Percentiles rank a stretch among this genome's conserved stretches.
phyloP scores from a whole-genome alignment of 306 rosid species.

The Ceratonia siliqua region DNA sequence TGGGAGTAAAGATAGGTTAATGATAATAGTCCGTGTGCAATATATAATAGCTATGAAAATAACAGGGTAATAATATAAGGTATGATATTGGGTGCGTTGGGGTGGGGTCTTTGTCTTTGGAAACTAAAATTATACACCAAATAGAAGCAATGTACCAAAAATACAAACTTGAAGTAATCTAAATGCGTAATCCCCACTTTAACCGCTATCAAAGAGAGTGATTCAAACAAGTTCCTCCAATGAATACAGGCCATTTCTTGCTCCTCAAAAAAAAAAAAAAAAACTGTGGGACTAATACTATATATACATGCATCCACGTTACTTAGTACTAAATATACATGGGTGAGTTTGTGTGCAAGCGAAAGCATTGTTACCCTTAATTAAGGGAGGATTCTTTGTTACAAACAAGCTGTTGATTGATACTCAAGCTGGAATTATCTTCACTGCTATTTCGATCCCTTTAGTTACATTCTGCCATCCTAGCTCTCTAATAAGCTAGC shows the following conservation, averaged over 20 bases:
- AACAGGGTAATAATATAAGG: conserved; percentile 26
- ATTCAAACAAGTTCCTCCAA: conserved; percentile 4
- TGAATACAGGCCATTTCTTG: background rate
- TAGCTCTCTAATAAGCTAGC: no score
- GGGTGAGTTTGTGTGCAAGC: no score
- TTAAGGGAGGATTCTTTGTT: no score
- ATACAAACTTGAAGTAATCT: background rate
- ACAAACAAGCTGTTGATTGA: no score
- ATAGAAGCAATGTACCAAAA: background rate
- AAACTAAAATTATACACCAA: conserved; percentile 26
- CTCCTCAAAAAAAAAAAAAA: no score
- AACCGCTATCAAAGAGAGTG: conserved; percentile 26
- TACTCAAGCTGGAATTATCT: no score
- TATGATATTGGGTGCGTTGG: conserved; percentile 21
- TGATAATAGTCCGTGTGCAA: conserved; percentile 48
- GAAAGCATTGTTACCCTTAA: no score
- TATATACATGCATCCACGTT: background rate
- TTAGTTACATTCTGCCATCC: no score
- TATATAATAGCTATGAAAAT: background rate
- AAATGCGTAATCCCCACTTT: conserved; percentile 26
- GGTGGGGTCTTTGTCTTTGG: conserved; percentile 23
- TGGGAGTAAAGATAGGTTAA: conserved; percentile 24
- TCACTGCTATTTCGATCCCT: no score
- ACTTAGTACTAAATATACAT: no score
- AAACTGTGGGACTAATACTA: background rate